Evolutionary conservation across 306 rosid species (phyloP).

Genomic region (Sphenostylis stenocarpa): DNA sequence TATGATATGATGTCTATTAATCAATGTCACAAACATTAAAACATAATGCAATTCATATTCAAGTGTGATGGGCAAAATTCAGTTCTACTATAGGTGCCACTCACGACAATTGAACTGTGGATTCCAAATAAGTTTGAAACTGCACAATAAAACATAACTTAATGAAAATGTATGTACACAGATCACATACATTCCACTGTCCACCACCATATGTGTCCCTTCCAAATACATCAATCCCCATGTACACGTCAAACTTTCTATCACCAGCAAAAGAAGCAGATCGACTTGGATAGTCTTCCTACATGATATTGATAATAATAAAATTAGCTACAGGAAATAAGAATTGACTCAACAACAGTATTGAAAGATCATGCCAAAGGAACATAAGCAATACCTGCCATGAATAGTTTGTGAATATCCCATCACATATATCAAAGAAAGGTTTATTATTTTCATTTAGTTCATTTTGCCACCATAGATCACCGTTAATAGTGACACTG

Average conservation of each 20-base stretch:
- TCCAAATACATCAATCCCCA: constrained; percentile 6
- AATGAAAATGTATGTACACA: neutral
- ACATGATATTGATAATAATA: neutral
- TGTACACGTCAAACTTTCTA: constrained; percentile 2
- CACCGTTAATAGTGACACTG: neutral
- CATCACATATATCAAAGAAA: constrained; percentile 1
- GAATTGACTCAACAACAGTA: neutral
- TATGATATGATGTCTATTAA: neutral
- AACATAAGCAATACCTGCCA: neutral
- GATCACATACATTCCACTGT: neutral
- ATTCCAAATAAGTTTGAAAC: neutral
- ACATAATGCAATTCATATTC: neutral
- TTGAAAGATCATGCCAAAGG: neutral
- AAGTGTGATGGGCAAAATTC: neutral
- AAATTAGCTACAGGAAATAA: neutral
- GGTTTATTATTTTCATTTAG: neutral
- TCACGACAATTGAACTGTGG: neutral
- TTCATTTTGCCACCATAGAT: neutral
- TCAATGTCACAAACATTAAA: neutral
- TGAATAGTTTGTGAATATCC: neutral
- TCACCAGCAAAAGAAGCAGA: neutral
- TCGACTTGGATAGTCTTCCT: neutral
- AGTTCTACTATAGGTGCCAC: neutral
- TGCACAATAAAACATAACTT: neutral
- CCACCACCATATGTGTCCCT: constrained; percentile 6